Evolutionary conservation across 1,284 basidiomycete genomes (phyloP).

Genomic region (Pascua sp.): DNA sequence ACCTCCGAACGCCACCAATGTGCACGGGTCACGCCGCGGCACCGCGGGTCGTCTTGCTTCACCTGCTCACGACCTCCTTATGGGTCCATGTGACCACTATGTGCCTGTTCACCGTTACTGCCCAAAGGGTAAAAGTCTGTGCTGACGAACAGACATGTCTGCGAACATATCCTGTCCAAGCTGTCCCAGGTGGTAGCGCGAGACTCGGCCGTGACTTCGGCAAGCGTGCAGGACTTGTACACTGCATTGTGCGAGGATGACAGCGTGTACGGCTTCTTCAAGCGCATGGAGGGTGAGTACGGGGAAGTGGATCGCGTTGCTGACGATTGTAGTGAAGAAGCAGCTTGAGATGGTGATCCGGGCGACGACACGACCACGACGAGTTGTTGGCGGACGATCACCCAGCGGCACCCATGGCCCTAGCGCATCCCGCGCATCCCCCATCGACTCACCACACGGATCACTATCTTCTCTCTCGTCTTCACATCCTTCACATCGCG

Average conservation of each 20-base stretch:
- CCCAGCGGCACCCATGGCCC: not conserved
- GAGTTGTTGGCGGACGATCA: too few species aligned
- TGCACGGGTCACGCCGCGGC: not conserved
- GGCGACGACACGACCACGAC: not conserved
- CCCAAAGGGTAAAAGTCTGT: not conserved
- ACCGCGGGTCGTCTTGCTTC: too few species aligned
- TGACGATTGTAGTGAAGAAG: too few species aligned
- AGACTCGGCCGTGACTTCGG: slow-evolving; percentile 67
- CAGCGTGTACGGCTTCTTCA: slow-evolving; percentile 75
- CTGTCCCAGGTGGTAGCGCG: slow-evolving; percentile 76
- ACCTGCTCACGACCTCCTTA: too few species aligned
- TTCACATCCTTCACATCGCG: not conserved
- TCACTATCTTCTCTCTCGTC: slow-evolving; percentile 2
- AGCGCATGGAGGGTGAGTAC: slow-evolving; percentile 70
- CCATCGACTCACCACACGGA: slow-evolving; percentile 1
- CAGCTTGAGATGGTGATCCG: not conserved
- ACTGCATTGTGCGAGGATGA: slow-evolving; percentile 83
- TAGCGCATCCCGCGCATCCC: not conserved
- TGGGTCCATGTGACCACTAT: too few species aligned
- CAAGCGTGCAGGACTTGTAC: slow-evolving; percentile 74
- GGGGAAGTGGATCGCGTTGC: not conserved
- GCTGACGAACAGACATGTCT: slow-evolving; percentile 58
- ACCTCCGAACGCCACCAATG: not conserved
- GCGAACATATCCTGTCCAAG: slow-evolving; percentile 62
- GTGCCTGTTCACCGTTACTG: too few species aligned